Evolutionary conservation across 2,329 filamentous ascomycete species (phyloP).

Genomic region (Leptographium galeiforme): DNA sequence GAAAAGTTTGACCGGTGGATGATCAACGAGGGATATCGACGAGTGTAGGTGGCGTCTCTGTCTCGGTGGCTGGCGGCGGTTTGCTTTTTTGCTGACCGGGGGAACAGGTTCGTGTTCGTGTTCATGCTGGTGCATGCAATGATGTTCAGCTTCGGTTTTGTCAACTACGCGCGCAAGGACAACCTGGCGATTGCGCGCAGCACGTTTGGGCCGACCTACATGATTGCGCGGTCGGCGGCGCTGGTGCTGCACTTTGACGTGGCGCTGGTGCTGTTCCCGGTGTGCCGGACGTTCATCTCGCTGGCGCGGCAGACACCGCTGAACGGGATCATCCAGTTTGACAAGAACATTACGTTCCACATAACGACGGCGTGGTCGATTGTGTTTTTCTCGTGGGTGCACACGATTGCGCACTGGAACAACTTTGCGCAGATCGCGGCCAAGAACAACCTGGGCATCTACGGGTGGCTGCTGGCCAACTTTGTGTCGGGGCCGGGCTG

Average conservation of each 20-base stretch:
- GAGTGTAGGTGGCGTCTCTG: conserved; percentile 45
- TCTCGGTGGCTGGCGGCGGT: too few relatives aligned
- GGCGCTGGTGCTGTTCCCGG: conserved; percentile 64
- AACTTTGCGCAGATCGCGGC: conserved; percentile 68
- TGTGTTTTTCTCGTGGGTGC: conserved; percentile 77
- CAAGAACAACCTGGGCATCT: conserved; percentile 63
- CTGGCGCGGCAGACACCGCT: conserved; percentile 67
- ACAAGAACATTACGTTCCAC: conserved; percentile 84
- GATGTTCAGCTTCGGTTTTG: conserved; percentile 67
- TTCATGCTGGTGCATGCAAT: conserved; percentile 62
- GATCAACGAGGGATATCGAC: conserved; percentile 75
- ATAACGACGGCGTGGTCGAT: conserved; percentile 78
- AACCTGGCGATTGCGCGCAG: conserved; percentile 52
- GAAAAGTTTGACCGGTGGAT: conserved; percentile 78
- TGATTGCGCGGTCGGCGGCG: conserved; percentile 61
- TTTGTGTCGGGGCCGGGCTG: conserved; percentile 70
- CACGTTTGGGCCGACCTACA: conserved; percentile 62
- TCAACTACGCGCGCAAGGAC: conserved; percentile 70
- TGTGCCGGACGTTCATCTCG: conserved; percentile 75
- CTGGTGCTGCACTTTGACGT: conserved; percentile 72
- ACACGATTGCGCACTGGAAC: conserved; percentile 78
- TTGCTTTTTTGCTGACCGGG: conserved; percentile 8
- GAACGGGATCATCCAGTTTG: conserved; percentile 77
- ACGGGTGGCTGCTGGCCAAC: conserved; percentile 65
- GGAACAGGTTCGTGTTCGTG: conserved; percentile 55